These are phyloP conservation scores for Martensiomyces pterosporus DNA, from an alignment of 192 early-diverging fungal genomes.

Conservation along the genomic window DNA sequence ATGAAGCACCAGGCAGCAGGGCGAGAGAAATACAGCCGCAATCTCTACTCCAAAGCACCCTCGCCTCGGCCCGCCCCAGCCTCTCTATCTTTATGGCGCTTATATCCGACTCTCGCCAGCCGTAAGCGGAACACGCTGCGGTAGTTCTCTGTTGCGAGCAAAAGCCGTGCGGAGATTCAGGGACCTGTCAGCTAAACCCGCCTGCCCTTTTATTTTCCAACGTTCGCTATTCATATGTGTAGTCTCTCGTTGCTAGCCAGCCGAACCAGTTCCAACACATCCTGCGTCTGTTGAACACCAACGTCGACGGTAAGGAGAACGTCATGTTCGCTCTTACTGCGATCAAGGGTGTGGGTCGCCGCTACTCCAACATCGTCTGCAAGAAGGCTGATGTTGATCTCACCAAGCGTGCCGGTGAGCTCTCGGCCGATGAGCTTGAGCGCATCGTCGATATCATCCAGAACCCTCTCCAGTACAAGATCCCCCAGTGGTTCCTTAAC, in stretches of 20 bases:
- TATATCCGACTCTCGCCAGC: too few species aligned
- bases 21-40: too few species aligned
- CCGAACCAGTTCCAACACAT: conserved; percentile 96
- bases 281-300: conserved; percentile 98
- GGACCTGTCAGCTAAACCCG: too few species aligned
- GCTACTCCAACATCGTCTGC: conserved; percentile 97
- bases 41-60: too few species aligned
- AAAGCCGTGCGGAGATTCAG: too few species aligned
- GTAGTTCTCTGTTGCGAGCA: too few species aligned
- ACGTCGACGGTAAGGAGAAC: conserved; percentile 94
- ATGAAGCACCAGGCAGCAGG: too few species aligned
- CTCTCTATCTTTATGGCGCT: too few species aligned
- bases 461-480: conserved; percentile 99
- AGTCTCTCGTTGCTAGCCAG: conserved; percentile 86
- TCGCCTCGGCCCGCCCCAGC: too few species aligned
- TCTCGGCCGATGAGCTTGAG: conserved; percentile 96
- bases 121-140: too few species aligned
- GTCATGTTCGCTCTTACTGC: conserved; percentile 93
- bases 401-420: conserved; percentile 97
- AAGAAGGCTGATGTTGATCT: conserved; percentile 99
- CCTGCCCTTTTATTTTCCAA: too few species aligned
- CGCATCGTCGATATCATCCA: conserved; percentile 97
- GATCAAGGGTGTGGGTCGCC: conserved; percentile 98
- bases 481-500: conserved; percentile 99
- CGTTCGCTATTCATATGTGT: too few species aligned